Evolutionary conservation across 2,329 filamentous ascomycete species (phyloP).

Genomic region (Calonectria naviculata): DNA sequence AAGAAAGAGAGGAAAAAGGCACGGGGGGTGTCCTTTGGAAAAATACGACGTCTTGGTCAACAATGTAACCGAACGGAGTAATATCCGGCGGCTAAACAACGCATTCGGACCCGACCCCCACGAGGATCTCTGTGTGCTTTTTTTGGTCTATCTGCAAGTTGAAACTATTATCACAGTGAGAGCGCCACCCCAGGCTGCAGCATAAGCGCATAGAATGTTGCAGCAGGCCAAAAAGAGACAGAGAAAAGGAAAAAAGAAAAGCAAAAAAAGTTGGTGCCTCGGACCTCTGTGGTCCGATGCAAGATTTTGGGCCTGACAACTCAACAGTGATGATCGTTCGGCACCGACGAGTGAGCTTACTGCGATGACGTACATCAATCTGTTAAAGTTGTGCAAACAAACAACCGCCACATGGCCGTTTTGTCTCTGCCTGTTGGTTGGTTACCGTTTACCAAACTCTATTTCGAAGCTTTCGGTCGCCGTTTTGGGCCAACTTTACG

Average conservation of each 20-base stretch:
- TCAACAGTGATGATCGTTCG: neutral
- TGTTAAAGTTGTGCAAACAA: constrained; percentile 4
- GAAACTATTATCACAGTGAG: neutral
- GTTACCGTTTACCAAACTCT: constrained; percentile 5
- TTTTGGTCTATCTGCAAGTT: neutral
- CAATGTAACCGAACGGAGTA: constrained; percentile 1
- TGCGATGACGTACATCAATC: neutral
- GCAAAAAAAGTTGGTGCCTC: neutral
- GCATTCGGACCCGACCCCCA: neutral
- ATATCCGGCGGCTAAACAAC: constrained; percentile 1
- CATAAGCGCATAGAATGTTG: neutral
- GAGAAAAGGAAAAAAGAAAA: neutral
- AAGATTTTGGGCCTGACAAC: constrained; percentile 1
- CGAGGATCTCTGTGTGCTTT: neutral
- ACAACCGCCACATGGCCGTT: constrained; percentile 4
- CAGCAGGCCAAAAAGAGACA: no score
- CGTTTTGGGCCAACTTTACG: neutral
- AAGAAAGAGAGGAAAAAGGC: neutral
- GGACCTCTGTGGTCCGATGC: neutral
- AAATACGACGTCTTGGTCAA: neutral
- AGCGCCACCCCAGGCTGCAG: neutral
- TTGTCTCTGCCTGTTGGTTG: constrained; percentile 2
- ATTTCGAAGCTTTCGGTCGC: constrained; percentile 1
- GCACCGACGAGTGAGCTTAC: neutral
- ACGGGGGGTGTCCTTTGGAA: neutral